Base-by-base conservation (phyloP, 192 early-diverging fungal species). In the Podochytrium sp. region DNA sequence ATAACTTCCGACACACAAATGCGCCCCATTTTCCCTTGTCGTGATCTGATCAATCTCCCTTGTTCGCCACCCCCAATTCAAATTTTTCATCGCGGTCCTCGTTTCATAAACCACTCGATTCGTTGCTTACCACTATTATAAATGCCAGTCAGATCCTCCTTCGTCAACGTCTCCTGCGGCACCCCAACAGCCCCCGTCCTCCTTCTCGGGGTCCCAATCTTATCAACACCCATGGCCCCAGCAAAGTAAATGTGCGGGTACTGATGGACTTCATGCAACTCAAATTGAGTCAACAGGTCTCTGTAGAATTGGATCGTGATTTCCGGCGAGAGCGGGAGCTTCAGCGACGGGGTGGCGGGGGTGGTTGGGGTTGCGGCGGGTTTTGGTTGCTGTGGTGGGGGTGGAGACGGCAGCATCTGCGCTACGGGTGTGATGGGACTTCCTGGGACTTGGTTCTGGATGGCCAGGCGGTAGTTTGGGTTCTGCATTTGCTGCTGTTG, bases 181-280 rank as follows among this genome's bases (percentile, higher is more conserved):
- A 37, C 78, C 71, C 53, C 71, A 65, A 92, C 87, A 51, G 89
- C 77, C 37, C 88, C 83, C 1, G 89, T 83, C 27, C 82, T 84
- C 18, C 86, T 77, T 70, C 92, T 91, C 23, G 87, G 71, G 3
- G 89, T 81, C 51, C 93, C 87, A 47, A 89, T 76, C 58, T 89
- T 89, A 10, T 84, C 71, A n/a, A 86, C 76, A 18, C 69, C 78
- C 42, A 79, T 85, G 25, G 90, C 90, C 42, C 96, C 97, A 62
- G 95, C 89, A 78, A 94, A 99, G 77, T 96, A 98, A n/a, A 99
- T 87, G 38, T 93, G 86, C 20, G 88, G 88, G 60, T 86, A 97
- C 23, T 91, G 91, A 20, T 89, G 77, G 40, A 99, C 96, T 77
- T 99, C 97, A 0, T 83, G 84, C 55, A 92, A 90, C 81, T 99